Evolutionary conservation across 2,329 filamentous ascomycete genomes (phyloP), one percentile per base, ranked within the genome.

Genomic region (Colletotrichum truncatum): DNA sequence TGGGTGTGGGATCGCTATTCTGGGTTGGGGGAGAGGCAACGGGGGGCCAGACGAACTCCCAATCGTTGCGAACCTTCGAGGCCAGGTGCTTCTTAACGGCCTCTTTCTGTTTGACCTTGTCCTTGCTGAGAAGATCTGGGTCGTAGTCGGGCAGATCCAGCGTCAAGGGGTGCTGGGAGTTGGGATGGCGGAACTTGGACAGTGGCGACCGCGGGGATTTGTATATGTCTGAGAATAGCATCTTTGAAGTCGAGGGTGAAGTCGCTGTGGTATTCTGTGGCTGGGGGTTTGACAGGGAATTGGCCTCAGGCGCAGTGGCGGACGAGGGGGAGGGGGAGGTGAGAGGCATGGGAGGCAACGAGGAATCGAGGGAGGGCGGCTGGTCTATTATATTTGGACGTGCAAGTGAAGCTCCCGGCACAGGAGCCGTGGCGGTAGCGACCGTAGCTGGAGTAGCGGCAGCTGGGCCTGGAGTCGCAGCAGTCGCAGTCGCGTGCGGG

Each of bases 51-150:
- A 78, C 69, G 71, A 89, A 91, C 0, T 79, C 77, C 89, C 88
- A 91, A 71, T 90, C 87, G 66, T 81, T 82, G 66, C 82, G 84
- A 39, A 91, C 78, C 68, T 83, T 86, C 21, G 82, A 80, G 3
- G 78, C 75, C 2, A 91, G 76, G 69, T 85, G 86, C 53, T 80
- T 83, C 71, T 81, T 86, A 34, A 91, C 84, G 11, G 88, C 88
- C 39, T 88, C 86, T 72, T 90, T 90, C 70, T 89, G 86, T 76
- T 85, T 88, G 25, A 75, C 67, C 73, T 89, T 90, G 73, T 91
- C 88, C 71, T 81, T 85, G 73, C 85, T 89, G 52, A 88, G 75
- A 6, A 91, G 80, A 71, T 90, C 88, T 18, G 85, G 82, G 66
- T 90, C 85, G 70, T 88, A 85, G 70, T 88, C 80, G 43, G 77